These are phyloP conservation scores for Cinchona pubescens DNA, from an alignment of 257 asterid genomes.

Conservation along the genomic window DNA sequence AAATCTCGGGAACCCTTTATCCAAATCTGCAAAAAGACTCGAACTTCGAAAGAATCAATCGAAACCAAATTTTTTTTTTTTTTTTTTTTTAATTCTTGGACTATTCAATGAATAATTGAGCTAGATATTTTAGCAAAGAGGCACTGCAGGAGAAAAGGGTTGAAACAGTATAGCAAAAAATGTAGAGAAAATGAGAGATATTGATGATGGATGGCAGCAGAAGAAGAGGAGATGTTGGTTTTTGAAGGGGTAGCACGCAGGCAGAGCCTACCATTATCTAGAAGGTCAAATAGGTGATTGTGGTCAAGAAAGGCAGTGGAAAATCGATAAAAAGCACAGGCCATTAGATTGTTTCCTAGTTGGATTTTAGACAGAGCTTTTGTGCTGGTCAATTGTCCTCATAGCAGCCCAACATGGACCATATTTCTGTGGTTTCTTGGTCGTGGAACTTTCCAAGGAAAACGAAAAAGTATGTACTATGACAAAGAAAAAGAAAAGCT, in stretches of 20 bases:
- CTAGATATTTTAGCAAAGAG: not conserved
- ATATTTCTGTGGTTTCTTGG: not conserved
- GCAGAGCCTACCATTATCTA: constrained; percentile 12
- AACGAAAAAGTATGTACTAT: no score
- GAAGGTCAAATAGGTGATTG: constrained; percentile 14
- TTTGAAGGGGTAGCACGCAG: constrained; percentile 12
- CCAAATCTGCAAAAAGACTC: constrained; percentile 4
- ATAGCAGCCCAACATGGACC: constrained; percentile 21
- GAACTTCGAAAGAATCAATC: no score
- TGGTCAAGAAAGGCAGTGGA: not conserved
- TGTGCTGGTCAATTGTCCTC: no score
- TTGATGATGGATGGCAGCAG: not conserved
- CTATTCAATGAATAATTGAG: not conserved
- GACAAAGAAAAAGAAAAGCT: not conserved
- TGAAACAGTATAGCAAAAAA: not conserved
- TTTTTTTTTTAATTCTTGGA: not conserved
- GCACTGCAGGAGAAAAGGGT: not conserved
- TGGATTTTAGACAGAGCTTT: not conserved
- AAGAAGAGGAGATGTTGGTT: not conserved
- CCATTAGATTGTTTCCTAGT: not conserved
- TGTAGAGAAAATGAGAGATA: not conserved
- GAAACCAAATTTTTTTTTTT: no score
- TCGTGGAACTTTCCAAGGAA: not conserved
- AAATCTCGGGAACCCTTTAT: not conserved
- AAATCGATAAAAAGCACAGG: not conserved